A percentile compares a stretch with the other conserved stretches of the same genome.
These are phyloP conservation scores for Coniferiporia weirii DNA, from an alignment of 1,284 basidiomycete species.

Conservation along the genomic window DNA sequence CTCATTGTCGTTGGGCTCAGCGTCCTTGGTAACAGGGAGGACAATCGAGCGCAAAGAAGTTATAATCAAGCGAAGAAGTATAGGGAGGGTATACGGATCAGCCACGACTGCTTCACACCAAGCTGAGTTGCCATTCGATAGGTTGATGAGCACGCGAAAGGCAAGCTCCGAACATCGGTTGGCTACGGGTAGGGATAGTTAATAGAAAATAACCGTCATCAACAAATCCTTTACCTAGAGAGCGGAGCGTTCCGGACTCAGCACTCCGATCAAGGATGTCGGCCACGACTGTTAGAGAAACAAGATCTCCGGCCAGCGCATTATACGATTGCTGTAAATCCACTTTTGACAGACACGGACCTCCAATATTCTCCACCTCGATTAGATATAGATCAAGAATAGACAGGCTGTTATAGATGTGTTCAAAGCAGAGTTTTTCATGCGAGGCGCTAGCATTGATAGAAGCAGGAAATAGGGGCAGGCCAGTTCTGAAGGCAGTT, in stretches of 20 bases:
- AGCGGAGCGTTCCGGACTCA: background rate
- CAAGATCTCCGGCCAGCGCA: conserved; percentile 32
- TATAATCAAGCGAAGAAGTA: conserved; percentile 42
- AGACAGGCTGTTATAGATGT: conserved; percentile 50
- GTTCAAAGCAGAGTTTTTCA: conserved; percentile 37
- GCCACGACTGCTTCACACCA: conserved; percentile 50
- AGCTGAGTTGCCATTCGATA: conserved; percentile 52
- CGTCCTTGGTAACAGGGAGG: conserved; percentile 13
- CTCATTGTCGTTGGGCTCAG: conserved; percentile 21
- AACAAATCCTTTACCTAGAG: background rate
- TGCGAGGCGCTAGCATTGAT: conserved; percentile 19
- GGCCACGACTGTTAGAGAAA: conserved; percentile 42
- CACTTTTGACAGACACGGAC: conserved; percentile 1
- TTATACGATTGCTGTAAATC: conserved; percentile 8
- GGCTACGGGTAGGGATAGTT: conserved; percentile 26
- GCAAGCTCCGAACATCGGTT: conserved; percentile 48
- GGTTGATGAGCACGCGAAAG: conserved; percentile 61
- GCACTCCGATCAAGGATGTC: conserved; percentile 27
- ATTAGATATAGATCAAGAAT: conserved; percentile 60
- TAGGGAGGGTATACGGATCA: conserved; percentile 38
- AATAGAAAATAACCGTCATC: background rate
- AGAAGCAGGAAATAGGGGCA: conserved; percentile 33
- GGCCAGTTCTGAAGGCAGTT: conserved; percentile 36
- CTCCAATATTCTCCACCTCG: conserved; percentile 21
- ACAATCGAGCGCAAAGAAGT: conserved; percentile 26